Evolutionary conservation across 257 asterid genomes (phyloP).

Genomic region (Salvia splendens): DNA sequence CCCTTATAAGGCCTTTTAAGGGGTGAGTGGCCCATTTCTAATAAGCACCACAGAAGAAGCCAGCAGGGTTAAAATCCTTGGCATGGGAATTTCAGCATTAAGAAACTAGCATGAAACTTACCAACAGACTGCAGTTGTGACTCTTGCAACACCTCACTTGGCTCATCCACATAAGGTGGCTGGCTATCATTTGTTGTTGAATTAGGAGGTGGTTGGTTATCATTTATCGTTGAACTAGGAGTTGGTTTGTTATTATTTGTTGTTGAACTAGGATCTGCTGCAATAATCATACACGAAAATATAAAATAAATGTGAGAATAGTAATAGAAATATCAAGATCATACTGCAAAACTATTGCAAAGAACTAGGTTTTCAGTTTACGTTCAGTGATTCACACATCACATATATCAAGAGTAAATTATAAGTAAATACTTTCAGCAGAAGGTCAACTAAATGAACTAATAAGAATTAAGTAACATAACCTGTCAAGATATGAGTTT

Average conservation of each 20-base stretch:
- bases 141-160: conserved; percentile 61
- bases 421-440: neutral
- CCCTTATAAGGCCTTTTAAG: no score
- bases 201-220: conserved; percentile 41
- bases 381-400: neutral
- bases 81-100: conserved; percentile 3
- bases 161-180: conserved; percentile 55
- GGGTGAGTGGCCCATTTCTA: no score
- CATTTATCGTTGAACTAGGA: conserved; percentile 27
- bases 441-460: neutral
- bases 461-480: neutral
- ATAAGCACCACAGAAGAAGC: neutral
- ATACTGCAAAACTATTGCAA: neutral
- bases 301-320: neutral
- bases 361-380: neutral
- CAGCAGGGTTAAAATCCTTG: neutral
- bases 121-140: conserved; percentile 66
- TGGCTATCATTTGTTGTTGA: conserved; percentile 37
- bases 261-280: conserved; percentile 46
- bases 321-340: conserved; percentile 11
- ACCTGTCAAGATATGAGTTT: neutral
- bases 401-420: neutral
- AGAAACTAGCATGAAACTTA: conserved; percentile 34
- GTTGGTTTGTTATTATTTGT: conserved; percentile 45
- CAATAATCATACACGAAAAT: conserved; percentile 1